Evolutionary conservation across 1,139 yeast species (phyloP), one percentile per base, ranked within the genome.

Genomic region (Yarrowia galli): DNA sequence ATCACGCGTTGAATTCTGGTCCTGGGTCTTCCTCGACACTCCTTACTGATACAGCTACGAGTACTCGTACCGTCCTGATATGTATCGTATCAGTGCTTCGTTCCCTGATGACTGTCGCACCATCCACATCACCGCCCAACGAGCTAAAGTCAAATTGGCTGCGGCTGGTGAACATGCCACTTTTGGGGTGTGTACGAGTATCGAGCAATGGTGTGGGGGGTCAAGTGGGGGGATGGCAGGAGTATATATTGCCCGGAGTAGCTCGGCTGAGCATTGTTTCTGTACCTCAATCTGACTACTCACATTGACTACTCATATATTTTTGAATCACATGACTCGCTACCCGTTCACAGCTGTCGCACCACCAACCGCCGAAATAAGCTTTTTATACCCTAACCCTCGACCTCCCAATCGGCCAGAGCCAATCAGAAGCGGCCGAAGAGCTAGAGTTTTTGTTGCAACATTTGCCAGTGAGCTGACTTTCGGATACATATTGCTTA

Each of bases 401-500:
- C 51, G 51, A 58, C 40, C 51, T 43, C 51, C 64, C 64, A 58
- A 43, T 40, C 64, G 40, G 51, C 64, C 40, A 20, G 25, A 20
- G 32, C 64, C 64, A 58, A 58, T 58, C 64, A 58, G 51, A 58
- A 18, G 40, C 51, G 3, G 13, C 36, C 28, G 10, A 20, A 28
- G 20, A 28, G 49, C 51, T 43, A 38, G 51, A 58, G 64, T 58
- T 58, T 58, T 42, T 40, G 51, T 42, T 42, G 49, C 64, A 42
- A 43, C 51, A 28, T 58, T 42, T 58, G 48, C 51, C 40, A 40
- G 64, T 58, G 64, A 58, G 64, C 64, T 58, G 64, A 58, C 64
- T 58, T 58, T 58, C 51, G 51, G 40, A 42, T 58, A 58, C 64
- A 58, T 58, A 58, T 43, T 58, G 61, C 64, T 42, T 25, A 32